Base-by-base conservation (phyloP, 2,329 filamentous ascomycete genomes). In the Sarocladium kiliense region DNA sequence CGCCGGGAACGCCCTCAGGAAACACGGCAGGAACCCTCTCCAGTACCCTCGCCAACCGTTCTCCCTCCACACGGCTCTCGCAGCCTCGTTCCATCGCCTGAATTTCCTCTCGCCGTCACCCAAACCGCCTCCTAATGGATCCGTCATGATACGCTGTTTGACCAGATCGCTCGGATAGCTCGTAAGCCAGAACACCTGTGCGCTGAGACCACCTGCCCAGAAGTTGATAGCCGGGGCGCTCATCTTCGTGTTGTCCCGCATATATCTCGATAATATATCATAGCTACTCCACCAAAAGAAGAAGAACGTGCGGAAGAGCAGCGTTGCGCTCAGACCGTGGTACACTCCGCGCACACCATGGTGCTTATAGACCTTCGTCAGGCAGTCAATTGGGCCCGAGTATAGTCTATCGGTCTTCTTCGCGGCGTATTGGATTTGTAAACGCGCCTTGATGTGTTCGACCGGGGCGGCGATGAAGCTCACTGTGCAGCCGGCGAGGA, bases 241-340 rank as follows among this genome's bases (percentile, higher is more conserved):
- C 54, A 97, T 74, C 12, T 63, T 71, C 2, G 92, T 96, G 63
- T 84, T 76, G 18, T 81, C 71, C 55, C 81, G 76, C 66, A 97
- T 75, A 57, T 79, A 73, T 21, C 83, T 78, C 4, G 89, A 89
- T 62, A 97, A 80, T 27, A 96, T 63, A 65, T 97, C 93, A 75
- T 99, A 99, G 58, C 85, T 88, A n/a, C 86, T 86, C 94, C 94
- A 99, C 92, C 92, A 97, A 76, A 87, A 94, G 79, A 96, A 97
- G 78, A 99, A 99, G 74, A 93, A 96, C 14, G 85, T 84, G 18
- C 94, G 83, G 75, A 97, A 97, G 49, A 97, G 71, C 50, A 97
- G 76, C 0, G 94, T 97, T 1, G 94, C 89, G 36, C 73, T 77
- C 12, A 99, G 79, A 0, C 94, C 94, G 67, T 91, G 91, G 71